phyloP scores from a whole-genome alignment of 2,329 filamentous ascomycete genomes.

The Aspergillus ustus region DNA sequence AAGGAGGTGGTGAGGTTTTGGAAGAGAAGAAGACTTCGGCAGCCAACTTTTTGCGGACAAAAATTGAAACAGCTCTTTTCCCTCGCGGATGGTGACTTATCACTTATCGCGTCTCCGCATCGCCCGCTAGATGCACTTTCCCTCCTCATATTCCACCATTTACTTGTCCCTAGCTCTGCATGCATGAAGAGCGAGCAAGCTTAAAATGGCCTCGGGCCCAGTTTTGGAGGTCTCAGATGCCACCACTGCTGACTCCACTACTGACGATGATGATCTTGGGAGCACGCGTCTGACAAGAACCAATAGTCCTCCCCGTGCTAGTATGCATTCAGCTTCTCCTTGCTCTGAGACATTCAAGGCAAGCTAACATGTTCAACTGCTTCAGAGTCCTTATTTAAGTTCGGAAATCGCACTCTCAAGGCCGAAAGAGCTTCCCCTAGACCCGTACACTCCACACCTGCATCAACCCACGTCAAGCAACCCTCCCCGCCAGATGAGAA shows the following conservation, averaged over 20 bases:
- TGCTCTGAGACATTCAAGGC: neutral
- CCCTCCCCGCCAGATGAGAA: conserved; percentile 21
- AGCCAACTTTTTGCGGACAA: conserved; percentile 21
- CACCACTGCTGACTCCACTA: conserved; percentile 35
- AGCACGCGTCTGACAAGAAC: conserved; percentile 34
- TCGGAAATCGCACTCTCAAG: neutral
- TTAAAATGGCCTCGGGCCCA: conserved; percentile 31
- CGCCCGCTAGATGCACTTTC: conserved; percentile 7
- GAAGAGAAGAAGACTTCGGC: conserved; percentile 9
- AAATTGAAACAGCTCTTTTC: conserved; percentile 28
- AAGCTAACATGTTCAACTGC: conserved; percentile 22
- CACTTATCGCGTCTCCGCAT: conserved; percentile 27
- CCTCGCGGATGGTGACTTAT: conserved; percentile 21
- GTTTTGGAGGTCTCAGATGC: conserved; percentile 32
- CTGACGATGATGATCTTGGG: conserved; percentile 51
- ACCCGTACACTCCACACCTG: neutral
- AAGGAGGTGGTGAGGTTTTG: neutral
- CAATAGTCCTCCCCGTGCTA: conserved; percentile 9
- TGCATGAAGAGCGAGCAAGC: conserved; percentile 2
- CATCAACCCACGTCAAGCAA: conserved; percentile 8
- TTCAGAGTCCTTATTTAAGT: conserved; percentile 12
- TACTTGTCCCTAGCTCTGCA: neutral
- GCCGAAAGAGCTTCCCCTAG: neutral
- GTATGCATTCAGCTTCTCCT: conserved; percentile 17
- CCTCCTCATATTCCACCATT: neutral